Percentiles rank a stretch among this genome's conserved stretches.
phyloP scores from a whole-genome alignment of 179 eudicot genomes.

The Heliamphora pulchella region DNA sequence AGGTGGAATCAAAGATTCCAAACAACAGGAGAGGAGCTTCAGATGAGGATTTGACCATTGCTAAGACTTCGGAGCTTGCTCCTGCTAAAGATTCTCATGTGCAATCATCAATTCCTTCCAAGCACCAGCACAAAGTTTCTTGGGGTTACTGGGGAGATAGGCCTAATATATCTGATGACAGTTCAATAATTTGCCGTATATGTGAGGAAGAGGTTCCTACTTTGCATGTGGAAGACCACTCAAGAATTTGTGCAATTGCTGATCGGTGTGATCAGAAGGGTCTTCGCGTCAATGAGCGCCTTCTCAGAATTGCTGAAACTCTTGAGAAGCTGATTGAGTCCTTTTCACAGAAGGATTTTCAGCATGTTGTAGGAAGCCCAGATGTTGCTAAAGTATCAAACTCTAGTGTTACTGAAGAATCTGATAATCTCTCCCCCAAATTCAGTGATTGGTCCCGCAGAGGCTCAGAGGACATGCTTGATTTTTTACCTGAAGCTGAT shows the following conservation, averaged over 20 bases:
- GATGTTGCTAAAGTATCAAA: slow-evolving; percentile 85
- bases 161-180: slow-evolving; percentile 60
- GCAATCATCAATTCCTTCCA: slow-evolving; percentile 40
- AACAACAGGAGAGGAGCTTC: slow-evolving; percentile 27
- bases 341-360: slow-evolving; percentile 67
- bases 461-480: slow-evolving; percentile 97
- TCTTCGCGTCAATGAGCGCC: slow-evolving; percentile 86
- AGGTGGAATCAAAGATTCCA: slow-evolving; percentile 34
- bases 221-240: slow-evolving; percentile 95
- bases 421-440: slow-evolving; percentile 80
- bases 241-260: slow-evolving; percentile 90
- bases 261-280: slow-evolving; percentile 98
- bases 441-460: slow-evolving; percentile 95
- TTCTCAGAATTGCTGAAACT: slow-evolving; percentile 75
- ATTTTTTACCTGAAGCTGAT: slow-evolving; percentile 81
- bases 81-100: slow-evolving; percentile 49
- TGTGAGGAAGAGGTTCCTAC: slow-evolving; percentile 99
- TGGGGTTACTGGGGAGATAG: slow-evolving; percentile 92
- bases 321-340: slow-evolving; percentile 82
- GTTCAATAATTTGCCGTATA: slow-evolving; percentile 91
- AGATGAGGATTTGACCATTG: slow-evolving; percentile 34
- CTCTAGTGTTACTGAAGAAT: slow-evolving; percentile 85
- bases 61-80: slow-evolving; percentile 46
- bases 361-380: slow-evolving; percentile 69
- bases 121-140: slow-evolving; percentile 75